Conservation (phyloP, 2,329 filamentous ascomycete species). For the Drechslerella coelobrocha region DNA sequence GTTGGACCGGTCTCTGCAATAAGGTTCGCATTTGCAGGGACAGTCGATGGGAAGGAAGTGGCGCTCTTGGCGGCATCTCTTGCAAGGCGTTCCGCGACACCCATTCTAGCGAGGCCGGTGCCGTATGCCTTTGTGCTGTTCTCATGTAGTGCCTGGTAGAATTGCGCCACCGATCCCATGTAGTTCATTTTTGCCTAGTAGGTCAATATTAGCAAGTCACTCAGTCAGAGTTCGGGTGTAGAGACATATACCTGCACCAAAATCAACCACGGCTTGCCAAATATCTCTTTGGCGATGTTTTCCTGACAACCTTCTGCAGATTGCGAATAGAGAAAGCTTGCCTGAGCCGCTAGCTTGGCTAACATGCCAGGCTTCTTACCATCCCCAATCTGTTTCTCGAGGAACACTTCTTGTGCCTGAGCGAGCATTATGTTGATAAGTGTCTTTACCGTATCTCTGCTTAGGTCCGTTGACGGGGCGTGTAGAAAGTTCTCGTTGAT, state of each 20-base stretch:
- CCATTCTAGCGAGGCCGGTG: slow-evolving; percentile 79
- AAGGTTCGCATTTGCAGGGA: slow-evolving; percentile 82
- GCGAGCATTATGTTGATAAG: slow-evolving; percentile 91
- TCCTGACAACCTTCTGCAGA: slow-evolving; percentile 89
- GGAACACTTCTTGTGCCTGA: slow-evolving; percentile 94
- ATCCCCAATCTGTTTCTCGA: slow-evolving; percentile 93
- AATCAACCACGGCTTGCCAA: slow-evolving; percentile 90
- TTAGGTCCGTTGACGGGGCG: slow-evolving; percentile 93
- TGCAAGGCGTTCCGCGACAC: slow-evolving; percentile 77
- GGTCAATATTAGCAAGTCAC: slow-evolving; percentile 14
- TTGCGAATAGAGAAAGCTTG: slow-evolving; percentile 84
- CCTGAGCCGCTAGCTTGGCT: slow-evolving; percentile 91
- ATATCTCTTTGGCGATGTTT: slow-evolving; percentile 86
- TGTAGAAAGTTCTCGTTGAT: slow-evolving; percentile 99
- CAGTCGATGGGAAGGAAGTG: slow-evolving; percentile 78
- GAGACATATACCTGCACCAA: slow-evolving; percentile 72
- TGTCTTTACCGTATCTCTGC: slow-evolving; percentile 92
- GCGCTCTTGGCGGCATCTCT: slow-evolving; percentile 80
- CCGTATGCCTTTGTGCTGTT: slow-evolving; percentile 88
- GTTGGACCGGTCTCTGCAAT: slow-evolving; percentile 76
- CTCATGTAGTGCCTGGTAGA: slow-evolving; percentile 90
- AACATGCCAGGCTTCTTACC: slow-evolving; percentile 90
- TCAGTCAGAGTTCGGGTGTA: background rate
- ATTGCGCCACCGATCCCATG: slow-evolving; percentile 85
- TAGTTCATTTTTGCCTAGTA: slow-evolving; percentile 76